Evolutionary conservation across 2,329 filamentous ascomycete species (phyloP).

Genomic region (Endocalyx cinctus): DNA sequence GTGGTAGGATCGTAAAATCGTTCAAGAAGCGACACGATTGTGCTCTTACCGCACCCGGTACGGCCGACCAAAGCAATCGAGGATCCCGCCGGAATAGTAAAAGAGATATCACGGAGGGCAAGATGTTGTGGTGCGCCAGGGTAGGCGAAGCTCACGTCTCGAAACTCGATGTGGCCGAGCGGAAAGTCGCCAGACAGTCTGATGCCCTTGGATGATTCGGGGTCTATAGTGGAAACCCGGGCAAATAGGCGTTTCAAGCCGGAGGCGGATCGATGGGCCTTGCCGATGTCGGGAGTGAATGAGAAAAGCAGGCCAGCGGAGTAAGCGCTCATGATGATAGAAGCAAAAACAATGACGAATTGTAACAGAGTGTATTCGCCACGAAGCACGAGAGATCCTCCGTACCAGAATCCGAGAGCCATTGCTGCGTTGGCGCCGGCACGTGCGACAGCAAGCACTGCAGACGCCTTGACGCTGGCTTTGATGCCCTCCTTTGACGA

Average conservation of each 20-base stretch:
- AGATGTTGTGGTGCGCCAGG: slow-evolving; percentile 33
- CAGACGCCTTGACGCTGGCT: too few species aligned
- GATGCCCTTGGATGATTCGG: too few species aligned
- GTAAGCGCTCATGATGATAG: neutral
- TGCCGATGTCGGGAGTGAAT: neutral
- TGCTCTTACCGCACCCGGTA: slow-evolving; percentile 29
- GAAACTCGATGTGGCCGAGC: slow-evolving; percentile 10
- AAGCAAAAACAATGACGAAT: neutral
- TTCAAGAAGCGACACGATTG: slow-evolving; percentile 40
- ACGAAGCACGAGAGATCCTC: neutral
- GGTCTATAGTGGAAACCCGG: too few species aligned
- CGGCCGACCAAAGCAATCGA: slow-evolving; percentile 38
- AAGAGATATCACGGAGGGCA: slow-evolving; percentile 18
- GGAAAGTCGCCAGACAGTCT: neutral
- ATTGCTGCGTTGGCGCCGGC: too few species aligned
- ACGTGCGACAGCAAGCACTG: too few species aligned
- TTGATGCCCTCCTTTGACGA: too few species aligned
- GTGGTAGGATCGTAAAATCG: slow-evolving; percentile 50
- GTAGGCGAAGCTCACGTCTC: slow-evolving; percentile 41
- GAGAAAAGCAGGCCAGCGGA: neutral
- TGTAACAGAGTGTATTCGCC: neutral
- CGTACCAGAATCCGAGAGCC: slow-evolving; percentile 2
- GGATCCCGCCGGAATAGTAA: slow-evolving; percentile 25
- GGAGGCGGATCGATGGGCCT: too few species aligned
- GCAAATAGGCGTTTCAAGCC: too few species aligned